Evolutionary conservation across 2,329 filamentous ascomycete genomes (phyloP).

Genomic region (Albophoma yamanashiensis): DNA sequence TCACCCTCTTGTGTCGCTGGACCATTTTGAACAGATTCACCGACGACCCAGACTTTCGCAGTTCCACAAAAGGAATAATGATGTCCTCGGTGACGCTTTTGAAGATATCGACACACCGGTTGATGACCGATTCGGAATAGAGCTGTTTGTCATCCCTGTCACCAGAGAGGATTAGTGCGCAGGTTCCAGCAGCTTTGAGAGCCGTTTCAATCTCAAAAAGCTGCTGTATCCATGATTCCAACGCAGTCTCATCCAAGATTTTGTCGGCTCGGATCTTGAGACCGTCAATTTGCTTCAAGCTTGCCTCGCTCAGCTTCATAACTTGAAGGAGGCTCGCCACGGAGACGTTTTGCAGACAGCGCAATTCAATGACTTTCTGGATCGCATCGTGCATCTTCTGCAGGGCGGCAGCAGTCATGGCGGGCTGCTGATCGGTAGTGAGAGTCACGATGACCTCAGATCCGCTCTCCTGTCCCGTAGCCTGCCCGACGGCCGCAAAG

Average conservation of each 20-base stretch:
- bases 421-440: conserved; percentile 49
- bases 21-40: conserved; percentile 59
- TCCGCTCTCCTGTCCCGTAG: conserved; percentile 41
- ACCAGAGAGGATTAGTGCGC: conserved; percentile 77
- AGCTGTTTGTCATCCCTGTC: conserved; percentile 77
- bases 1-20: conserved; percentile 54
- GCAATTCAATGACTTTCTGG: conserved; percentile 59
- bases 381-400: conserved; percentile 65
- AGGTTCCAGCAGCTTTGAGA: conserved; percentile 67
- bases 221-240: conserved; percentile 58
- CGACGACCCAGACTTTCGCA: conserved; percentile 54
- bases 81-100: conserved; percentile 70
- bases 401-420: conserved; percentile 59
- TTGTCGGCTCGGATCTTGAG: conserved; percentile 60
- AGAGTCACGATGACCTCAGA: conserved; percentile 43
- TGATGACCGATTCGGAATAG: conserved; percentile 79
- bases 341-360: conserved; percentile 59
- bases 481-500: conserved; percentile 65
- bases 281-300: conserved; percentile 56
- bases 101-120: conserved; percentile 63
- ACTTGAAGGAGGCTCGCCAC: conserved; percentile 64
- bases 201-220: conserved; percentile 59
- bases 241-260: conserved; percentile 55
- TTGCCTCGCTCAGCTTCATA: conserved; percentile 69
- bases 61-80: conserved; percentile 73